Conservation (phyloP, 306 rosid genomes). For the Oemleria cerasiformis region DNA sequence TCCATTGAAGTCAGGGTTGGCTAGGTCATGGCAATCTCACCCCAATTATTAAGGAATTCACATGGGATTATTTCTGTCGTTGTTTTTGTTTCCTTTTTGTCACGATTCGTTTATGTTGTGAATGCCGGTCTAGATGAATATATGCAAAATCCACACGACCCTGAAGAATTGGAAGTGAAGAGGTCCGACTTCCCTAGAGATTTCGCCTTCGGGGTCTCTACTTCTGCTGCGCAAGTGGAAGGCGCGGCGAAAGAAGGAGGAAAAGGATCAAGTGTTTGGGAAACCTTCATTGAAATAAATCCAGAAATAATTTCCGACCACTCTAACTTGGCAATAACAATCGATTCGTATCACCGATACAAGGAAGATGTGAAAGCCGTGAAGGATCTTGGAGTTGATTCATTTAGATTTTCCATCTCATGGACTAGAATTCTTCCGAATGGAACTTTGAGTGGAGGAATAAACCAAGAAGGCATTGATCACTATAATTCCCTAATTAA, state of each 20-base stretch:
- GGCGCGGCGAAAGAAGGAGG: not conserved
- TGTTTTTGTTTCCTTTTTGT: not conserved
- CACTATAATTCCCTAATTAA: not conserved
- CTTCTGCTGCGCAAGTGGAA: not conserved
- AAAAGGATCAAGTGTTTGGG: slow-evolving; percentile 2
- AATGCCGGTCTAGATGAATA: not conserved
- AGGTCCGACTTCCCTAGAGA: not conserved
- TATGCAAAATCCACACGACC: not conserved
- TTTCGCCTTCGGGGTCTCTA: not conserved
- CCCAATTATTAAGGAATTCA: not conserved
- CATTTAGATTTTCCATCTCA: not conserved
- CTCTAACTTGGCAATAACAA: not conserved
- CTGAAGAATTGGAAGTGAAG: not conserved
- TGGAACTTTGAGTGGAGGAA: not conserved
- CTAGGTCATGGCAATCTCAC: not conserved
- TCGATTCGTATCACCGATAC: not conserved
- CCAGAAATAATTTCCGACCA: not conserved
- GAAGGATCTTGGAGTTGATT: not conserved
- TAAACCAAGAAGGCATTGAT: not conserved
- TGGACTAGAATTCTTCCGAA: not conserved
- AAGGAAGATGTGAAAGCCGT: not conserved
- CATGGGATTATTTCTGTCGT: not conserved
- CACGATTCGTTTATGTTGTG: not conserved
- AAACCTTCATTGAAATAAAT: not conserved
- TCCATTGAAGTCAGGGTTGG: too few relatives aligned